Evolutionary conservation across 352 stramenopile species (phyloP).

Genomic region (Phytophthora boehmeriae): DNA sequence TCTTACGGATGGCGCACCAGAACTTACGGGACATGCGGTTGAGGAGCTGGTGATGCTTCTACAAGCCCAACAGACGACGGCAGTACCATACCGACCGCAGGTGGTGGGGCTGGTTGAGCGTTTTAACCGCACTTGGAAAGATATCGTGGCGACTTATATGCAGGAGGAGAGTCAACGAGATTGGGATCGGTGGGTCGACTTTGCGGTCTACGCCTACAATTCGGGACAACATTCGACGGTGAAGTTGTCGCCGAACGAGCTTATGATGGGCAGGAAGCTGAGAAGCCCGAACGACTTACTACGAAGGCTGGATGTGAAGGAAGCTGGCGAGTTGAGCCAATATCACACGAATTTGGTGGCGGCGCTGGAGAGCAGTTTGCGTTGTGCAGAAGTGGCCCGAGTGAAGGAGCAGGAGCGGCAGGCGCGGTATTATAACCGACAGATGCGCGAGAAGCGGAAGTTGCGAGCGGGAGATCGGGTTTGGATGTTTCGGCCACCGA

Average conservation of each 20-base stretch:
- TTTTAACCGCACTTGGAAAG: too few species aligned
- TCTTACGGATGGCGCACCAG: slow-evolving; percentile 3
- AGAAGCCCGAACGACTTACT: not conserved
- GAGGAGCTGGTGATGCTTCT: too few species aligned
- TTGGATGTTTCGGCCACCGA: not conserved
- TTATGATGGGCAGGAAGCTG: slow-evolving; percentile 1
- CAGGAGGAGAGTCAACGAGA: not conserved
- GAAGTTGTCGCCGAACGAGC: slow-evolving; percentile 3
- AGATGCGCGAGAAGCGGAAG: not conserved
- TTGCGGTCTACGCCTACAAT: slow-evolving; percentile 7
- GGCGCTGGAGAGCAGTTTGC: too few species aligned
- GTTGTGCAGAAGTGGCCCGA: not conserved
- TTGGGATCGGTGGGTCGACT: slow-evolving; percentile 3
- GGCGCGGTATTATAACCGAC: slow-evolving; percentile 1
- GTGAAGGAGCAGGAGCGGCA: not conserved
- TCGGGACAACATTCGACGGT: slow-evolving; percentile 1
- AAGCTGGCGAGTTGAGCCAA: not conserved
- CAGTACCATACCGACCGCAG: too few species aligned
- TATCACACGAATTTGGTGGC: slow-evolving; percentile 1
- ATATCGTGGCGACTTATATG: not conserved
- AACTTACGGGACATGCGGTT: not conserved
- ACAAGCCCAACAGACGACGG: too few species aligned
- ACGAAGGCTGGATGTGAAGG: too few species aligned
- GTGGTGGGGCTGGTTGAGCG: too few species aligned
- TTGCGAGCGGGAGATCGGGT: not conserved